Base-by-base conservation (phyloP, 768 basidiomycete species). In the Lactarius hatsudake region DNA sequence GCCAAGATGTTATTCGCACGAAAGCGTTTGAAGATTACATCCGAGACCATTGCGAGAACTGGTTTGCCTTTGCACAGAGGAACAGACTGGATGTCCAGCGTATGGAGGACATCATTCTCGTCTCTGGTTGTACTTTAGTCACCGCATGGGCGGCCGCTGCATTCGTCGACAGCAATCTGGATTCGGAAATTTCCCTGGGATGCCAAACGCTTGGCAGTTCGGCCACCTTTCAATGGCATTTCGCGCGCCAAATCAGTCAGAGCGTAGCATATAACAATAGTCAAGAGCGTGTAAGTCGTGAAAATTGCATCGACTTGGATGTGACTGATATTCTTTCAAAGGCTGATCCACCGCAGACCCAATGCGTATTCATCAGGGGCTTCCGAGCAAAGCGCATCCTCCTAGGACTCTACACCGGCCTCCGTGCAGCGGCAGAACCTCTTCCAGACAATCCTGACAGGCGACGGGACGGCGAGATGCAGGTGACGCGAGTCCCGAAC, bases 91-190 rank as follows among this genome's bases (percentile, higher is more conserved):
- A 23, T 12, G 61, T 63, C 45, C 53, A 56, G 62, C 42, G 61
- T 7, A 63, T 67, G 66, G 66, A 67, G 45, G 66, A 67, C 55
- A 36, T 67, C 32, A 67, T 67, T 28, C 55, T 67, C 15, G 66
- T 67, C 40, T 57, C 66, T 15, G 61, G 66, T 8, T 67, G 66
- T 48, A 53, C 54, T 36, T 20, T 61, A 18, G 57, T 48, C n/a
- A 45, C 56, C 18, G 54, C 66, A 13, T 67, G 66, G 66, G 66
- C 55, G 20, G 34, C 20, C 3, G 60, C 43, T 38, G 51, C 61
- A 10, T 67, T 67, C 15, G 6, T n/a, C 8, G 60, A 62, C 26
- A 57, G n/a, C 9, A 13, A 32, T 28, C 15, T 30, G 15, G 61
- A 63, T 13, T 20, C 43, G 3, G 61, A 63, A 20, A 63, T 63